Base-by-base conservation (phyloP, 345 rosid genomes). In the Rhodamnia rubescens region DNA sequence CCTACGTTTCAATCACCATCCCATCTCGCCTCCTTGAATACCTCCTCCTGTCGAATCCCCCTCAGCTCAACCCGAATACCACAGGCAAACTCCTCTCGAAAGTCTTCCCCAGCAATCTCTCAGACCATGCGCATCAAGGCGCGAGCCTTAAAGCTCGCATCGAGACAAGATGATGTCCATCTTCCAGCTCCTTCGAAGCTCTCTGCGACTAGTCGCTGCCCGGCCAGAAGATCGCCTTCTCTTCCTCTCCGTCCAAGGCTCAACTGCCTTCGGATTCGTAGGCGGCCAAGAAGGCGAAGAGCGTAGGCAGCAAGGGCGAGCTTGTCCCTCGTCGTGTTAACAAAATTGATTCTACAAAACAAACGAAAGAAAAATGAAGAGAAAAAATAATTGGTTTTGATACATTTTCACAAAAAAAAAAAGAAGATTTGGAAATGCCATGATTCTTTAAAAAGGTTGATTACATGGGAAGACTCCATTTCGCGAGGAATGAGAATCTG, bases 161-260 rank as follows among this genome's bases (percentile, higher is more conserved):
- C 50, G 42, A 82, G 26, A 29, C 50, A 15, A 83, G 85, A 86
- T 64, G 87, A 90, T 91, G 94, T 88, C 90, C 6, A 88, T 91
- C 58, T 92, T 93, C 88, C 88, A 92, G 92, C 88, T 88, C 92
- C 42, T 85, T 92, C 50, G 94, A 93, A 21, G 92, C 90, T 80
- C 78, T 88, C 54, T 88, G 40, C 69, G 87, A 90, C 4, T 93
- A 93, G 44, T 87, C 87, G 4, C n/a, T n/a, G n/a, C 85, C 27
- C 83, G 85, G 89, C 56, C 88, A 87, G 87, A 91, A 89, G 54
- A 20, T 82, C 81, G 84, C 53, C 24, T 86, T 88, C 27, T 50
- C 88, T 5, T 64, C 32, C 75, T 29, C 11, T 20, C 42, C 44
- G 3, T 42, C 75, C 44, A 64, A 64, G 75, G 42, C 42, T 18